Percentiles rank a stretch among this genome's conserved stretches.
phyloP scores from a whole-genome alignment of 2,329 filamentous ascomycete species.

The Paramyrothecium roridum region DNA sequence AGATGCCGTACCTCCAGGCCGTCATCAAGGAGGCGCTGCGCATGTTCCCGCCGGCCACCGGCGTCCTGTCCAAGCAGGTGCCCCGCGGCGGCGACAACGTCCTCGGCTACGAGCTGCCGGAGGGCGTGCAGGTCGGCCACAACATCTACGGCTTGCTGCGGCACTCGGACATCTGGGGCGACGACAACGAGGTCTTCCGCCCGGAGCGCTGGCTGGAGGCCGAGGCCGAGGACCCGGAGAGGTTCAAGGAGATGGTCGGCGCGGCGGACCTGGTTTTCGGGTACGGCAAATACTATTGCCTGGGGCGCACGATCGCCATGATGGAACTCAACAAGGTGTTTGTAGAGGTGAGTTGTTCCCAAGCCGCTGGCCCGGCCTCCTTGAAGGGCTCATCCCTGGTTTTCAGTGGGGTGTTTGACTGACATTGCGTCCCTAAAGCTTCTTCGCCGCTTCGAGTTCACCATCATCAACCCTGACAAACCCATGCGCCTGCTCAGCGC shows the following conservation, averaged over 20 bases:
- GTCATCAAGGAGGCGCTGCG: constrained; percentile 46
- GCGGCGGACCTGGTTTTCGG: constrained; percentile 35
- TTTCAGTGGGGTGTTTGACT: not conserved
- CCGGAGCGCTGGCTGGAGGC: constrained; percentile 35
- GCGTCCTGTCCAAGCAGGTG: constrained; percentile 32
- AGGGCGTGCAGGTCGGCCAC: constrained; percentile 26
- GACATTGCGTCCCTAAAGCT: constrained; percentile 13
- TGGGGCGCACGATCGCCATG: constrained; percentile 33
- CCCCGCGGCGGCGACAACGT: constrained; percentile 24
- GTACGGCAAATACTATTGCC: constrained; percentile 33
- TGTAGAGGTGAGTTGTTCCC: constrained; percentile 32
- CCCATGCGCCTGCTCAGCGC: constrained; percentile 13
- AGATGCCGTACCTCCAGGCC: constrained; percentile 42
- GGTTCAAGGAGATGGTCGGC: constrained; percentile 28
- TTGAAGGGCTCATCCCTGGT: no score
- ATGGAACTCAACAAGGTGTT: constrained; percentile 37
- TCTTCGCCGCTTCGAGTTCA: constrained; percentile 25
- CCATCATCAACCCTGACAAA: constrained; percentile 11
- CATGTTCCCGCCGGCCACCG: constrained; percentile 31
- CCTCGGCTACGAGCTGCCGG: constrained; percentile 27
- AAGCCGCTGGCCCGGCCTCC: not conserved
- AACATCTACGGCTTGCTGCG: constrained; percentile 32
- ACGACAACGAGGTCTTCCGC: constrained; percentile 27
- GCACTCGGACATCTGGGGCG: constrained; percentile 28
- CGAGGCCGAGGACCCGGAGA: constrained; percentile 15